Evolutionary conservation across 2,329 filamentous ascomycete genomes (phyloP), one percentile per base, ranked within the genome.

Genomic region (Cadophora gregata): DNA sequence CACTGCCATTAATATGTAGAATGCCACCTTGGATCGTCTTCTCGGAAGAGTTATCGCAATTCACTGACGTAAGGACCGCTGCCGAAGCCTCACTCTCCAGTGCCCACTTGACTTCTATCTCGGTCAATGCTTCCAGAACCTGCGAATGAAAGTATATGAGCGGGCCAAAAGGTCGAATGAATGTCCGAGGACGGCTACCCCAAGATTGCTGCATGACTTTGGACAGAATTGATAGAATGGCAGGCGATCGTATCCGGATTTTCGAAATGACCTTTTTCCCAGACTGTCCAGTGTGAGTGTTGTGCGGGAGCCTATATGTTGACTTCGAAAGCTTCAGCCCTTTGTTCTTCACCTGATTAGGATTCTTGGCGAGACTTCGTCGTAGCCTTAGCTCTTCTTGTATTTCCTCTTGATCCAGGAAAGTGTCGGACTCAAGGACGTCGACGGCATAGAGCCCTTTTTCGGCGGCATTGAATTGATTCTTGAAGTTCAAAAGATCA

Each of bases 401-500:
- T 4, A 67, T 27, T 27, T 51, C 48, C 55, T 69, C 65, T 45
- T 68, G 47, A 0, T 21, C 42, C 16, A 71, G 59, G 21, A 50
- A 29, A 21, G 56, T 24, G 19, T 67, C 67, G 7, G 66, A 63
- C 10, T 47, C 55, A 9, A 74, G 67, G n/a, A 73, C 72, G 51
- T 74, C 72, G 21, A 74, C 68, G 62, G 69, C 69, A n/a, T 67
- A 64, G 12, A 69, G 45, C 1, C 67, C 71, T 16, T 71, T 66
- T 3, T 71, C 62, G 0, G 59, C 53, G 48, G 48, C 48, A 21
- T 58, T 55, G 45, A 70, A 72, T 21, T 68, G 67, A 59, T 74
- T 75, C 60, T 73, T 75, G 68, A 75, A 75, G 14, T 71, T 61
- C 12, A 67, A 58, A 60, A 69, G 70, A 36, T 71, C 47, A 51